Conservation (phyloP, 2,329 filamentous ascomycete genomes). For the Ophiostoma angusticollis region DNA sequence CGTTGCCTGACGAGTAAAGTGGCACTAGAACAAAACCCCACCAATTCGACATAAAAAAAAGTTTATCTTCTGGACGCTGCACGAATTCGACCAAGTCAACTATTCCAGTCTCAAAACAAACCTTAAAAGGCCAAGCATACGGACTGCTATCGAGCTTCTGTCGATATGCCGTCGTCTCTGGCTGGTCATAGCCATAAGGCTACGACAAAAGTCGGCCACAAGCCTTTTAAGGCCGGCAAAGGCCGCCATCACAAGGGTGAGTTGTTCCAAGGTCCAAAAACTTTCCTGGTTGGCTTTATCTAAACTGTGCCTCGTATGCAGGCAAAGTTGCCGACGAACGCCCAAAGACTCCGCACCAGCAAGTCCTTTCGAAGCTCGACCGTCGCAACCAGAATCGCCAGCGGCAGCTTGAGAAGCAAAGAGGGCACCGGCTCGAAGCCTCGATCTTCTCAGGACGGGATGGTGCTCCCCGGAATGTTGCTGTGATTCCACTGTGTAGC, state of each 20-base stretch:
- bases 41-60: too few species aligned
- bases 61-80: too few species aligned
- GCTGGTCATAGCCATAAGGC: conserved; percentile 74
- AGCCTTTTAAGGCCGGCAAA: conserved; percentile 86
- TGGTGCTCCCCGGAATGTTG: conserved; percentile 77
- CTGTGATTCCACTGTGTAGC: conserved; percentile 69
- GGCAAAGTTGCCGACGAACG: conserved; percentile 68
- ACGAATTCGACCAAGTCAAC: too few species aligned
- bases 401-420: conserved; percentile 69
- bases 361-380: conserved; percentile 95
- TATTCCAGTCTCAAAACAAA: too few species aligned
- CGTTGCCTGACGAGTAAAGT: not conserved
- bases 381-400: conserved; percentile 91
- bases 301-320: conserved; percentile 22
- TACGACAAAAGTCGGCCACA: conserved; percentile 80
- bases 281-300: not conserved
- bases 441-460: conserved; percentile 78
- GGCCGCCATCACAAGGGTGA: conserved; percentile 32
- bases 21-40: conserved; percentile 3
- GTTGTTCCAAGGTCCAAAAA: conserved; percentile 1
- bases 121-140: too few species aligned
- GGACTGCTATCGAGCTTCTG: too few species aligned
- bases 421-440: conserved; percentile 65
- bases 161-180: conserved; percentile 24
- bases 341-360: conserved; percentile 84